Evolutionary conservation across 2,329 filamentous ascomycete genomes (phyloP).

Genomic region (Trichoderma sp.): DNA sequence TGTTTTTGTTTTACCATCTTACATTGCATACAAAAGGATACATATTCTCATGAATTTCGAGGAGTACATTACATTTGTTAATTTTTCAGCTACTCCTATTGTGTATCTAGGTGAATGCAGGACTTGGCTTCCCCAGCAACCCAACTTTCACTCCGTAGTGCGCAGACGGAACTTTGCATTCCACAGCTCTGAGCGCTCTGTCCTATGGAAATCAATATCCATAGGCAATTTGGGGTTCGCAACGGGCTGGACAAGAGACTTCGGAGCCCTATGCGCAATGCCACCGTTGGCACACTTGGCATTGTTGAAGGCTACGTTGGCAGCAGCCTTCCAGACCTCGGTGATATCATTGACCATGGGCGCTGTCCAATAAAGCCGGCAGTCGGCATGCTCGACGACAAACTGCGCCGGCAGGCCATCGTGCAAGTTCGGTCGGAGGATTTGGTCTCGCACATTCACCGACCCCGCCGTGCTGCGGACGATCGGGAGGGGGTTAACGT

Average conservation of each 20-base stretch:
- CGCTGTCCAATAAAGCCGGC: conserved; percentile 50
- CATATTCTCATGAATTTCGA: too few species aligned
- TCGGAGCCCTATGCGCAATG: conserved; percentile 24
- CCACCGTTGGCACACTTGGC: conserved; percentile 39
- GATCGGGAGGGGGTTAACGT: conserved; percentile 29
- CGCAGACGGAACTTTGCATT: not conserved
- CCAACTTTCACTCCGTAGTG: not conserved
- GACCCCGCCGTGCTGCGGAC: conserved; percentile 33
- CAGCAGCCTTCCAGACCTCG: conserved; percentile 46
- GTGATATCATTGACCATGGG: conserved; percentile 47
- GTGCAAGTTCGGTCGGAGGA: conserved; percentile 35
- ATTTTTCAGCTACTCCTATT: too few species aligned
- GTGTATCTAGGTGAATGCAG: too few species aligned
- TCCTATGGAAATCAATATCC: not conserved
- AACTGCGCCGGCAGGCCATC: conserved; percentile 48
- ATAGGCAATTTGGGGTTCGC: not conserved
- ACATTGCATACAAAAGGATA: too few species aligned
- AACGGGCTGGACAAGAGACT: not conserved
- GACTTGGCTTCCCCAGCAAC: not conserved
- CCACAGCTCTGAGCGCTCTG: not conserved
- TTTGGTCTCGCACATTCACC: conserved; percentile 41
- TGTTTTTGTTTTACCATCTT: too few species aligned
- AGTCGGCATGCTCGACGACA: conserved; percentile 46
- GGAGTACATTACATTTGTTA: too few species aligned
- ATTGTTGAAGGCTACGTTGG: conserved; percentile 40